These are phyloP conservation scores for Cercophora newfieldiana DNA, from an alignment of 495 filamentous ascomycete species.

Conservation along the genomic window DNA sequence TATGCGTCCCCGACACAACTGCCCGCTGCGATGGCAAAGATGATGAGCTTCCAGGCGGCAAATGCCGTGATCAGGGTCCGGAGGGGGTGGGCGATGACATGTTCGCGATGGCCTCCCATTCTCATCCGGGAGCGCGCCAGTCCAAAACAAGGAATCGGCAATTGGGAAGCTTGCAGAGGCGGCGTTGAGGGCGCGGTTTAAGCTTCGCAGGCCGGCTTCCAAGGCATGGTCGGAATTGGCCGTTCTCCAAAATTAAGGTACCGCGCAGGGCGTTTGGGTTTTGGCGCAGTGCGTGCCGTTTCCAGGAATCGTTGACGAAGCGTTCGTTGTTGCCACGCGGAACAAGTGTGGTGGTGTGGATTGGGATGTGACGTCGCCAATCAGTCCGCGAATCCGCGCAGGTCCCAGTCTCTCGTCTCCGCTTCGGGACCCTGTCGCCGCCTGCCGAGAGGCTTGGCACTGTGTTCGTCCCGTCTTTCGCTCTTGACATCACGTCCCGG, in stretches of 20 bases:
- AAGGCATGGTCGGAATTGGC: slow-evolving; percentile 9
- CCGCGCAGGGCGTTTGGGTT: neutral
- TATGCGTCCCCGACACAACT: slow-evolving; percentile 71
- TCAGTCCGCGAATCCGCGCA: slow-evolving; percentile 1
- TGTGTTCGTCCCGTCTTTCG: neutral
- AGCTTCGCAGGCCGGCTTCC: slow-evolving; percentile 2
- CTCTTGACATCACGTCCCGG: neutral
- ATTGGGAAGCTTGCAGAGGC: too few relatives aligned
- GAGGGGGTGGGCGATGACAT: slow-evolving; percentile 29
- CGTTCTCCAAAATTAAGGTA: slow-evolving; percentile 8
- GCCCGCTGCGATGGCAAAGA: slow-evolving; percentile 62
- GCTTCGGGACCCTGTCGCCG: neutral
- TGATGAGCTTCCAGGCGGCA: slow-evolving; percentile 68
- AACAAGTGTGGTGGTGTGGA: neutral
- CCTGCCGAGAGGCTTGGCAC: slow-evolving; percentile 6
- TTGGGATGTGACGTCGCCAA: slow-evolving; percentile 17
- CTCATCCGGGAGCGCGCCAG: neutral
- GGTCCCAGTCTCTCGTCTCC: neutral
- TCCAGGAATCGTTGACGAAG: slow-evolving; percentile 7
- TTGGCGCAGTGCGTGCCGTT: neutral
- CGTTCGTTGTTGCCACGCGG: slow-evolving; percentile 12
- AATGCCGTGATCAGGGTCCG: slow-evolving; percentile 43
- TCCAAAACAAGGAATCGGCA: neutral
- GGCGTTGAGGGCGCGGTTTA: neutral
- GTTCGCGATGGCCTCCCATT: slow-evolving; percentile 10